A percentile compares a stretch with the other conserved stretches of the same genome.
phyloP scores from a whole-genome alignment of 208 protist genomes.

The Trypanosoma avium region DNA sequence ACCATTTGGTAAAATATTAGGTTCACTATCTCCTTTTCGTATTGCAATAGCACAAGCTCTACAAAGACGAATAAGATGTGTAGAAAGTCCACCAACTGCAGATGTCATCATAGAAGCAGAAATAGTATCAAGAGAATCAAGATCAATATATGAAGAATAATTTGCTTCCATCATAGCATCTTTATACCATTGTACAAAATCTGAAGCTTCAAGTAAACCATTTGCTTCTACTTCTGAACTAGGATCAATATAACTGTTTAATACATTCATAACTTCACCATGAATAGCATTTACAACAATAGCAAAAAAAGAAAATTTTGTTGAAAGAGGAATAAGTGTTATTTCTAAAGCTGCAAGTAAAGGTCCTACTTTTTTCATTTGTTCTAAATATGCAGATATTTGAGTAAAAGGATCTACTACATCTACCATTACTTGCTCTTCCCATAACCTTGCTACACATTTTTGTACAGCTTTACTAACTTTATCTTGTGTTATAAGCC shows the following conservation, averaged over 20 bases:
- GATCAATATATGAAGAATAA: slow-evolving; percentile 65
- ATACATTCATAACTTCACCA: slow-evolving; percentile 68
- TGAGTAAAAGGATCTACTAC: slow-evolving; percentile 72
- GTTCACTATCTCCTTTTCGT: slow-evolving; percentile 47
- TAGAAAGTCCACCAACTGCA: slow-evolving; percentile 72
- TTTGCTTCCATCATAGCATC: slow-evolving; percentile 66
- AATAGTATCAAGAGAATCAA: slow-evolving; percentile 56
- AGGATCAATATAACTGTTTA: slow-evolving; percentile 61
- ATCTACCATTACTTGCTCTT: slow-evolving; percentile 84
- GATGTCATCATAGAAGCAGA: slow-evolving; percentile 70
- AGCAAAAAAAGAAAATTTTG: slow-evolving; percentile 75
- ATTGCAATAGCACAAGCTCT: slow-evolving; percentile 73
- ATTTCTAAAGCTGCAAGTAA: slow-evolving; percentile 81
- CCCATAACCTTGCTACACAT: slow-evolving; percentile 66
- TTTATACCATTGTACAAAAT: slow-evolving; percentile 88
- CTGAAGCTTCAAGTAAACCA: slow-evolving; percentile 70
- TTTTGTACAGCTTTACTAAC: slow-evolving; percentile 49
- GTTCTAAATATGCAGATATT: slow-evolving; percentile 72
- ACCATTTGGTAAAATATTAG: slow-evolving; percentile 54
- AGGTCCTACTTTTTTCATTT: slow-evolving; percentile 85
- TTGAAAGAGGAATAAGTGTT: slow-evolving; percentile 76
- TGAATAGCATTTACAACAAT: slow-evolving; percentile 70
- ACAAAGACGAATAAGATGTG: slow-evolving; percentile 74
- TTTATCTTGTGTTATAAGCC: slow-evolving; percentile 57
- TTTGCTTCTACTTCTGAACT: slow-evolving; percentile 60